Base-by-base conservation (phyloP, 352 stramenopile species). In the Phytophthora capsici region DNA sequence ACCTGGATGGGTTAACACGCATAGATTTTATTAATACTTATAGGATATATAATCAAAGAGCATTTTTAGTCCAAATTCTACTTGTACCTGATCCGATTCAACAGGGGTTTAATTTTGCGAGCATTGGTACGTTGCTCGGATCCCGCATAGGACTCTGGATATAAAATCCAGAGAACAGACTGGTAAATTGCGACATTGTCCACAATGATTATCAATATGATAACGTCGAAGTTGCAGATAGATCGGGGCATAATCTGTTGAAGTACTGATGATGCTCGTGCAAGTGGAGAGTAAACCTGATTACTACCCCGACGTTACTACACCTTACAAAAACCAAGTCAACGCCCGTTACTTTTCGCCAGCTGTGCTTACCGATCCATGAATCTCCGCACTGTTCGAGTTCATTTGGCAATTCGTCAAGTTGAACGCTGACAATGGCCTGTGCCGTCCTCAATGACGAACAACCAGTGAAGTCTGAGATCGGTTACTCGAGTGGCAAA, bases 301-400 rank as follows among this genome's bases (percentile, higher is more conserved):
- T 38, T 36, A 55, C 59, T 58, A 57, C 19, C 26, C 7, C 7
- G 1, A 23, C 38, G 36, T 62, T 62, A 62, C 41, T 41, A 51
- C 37, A 0, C n/a, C 37, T 30, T 65, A 57, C 46, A 59, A 66
- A 58, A 52, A 17, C 28, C 57, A 66, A 66, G 57, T 66, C 17
- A 66, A 47, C 20, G 38, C 7, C 57, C 57, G 57, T 66, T 58
- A 55, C 22, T 32, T n/a, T 34, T 34, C 28, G 32, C 23, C 23
- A 13, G 12, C 19, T 41, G 36, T 19, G 28, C 28, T 34, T 34
- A 3, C 34, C 4, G 23, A 45, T 37, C 17, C 16, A 40, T 51
- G 16, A 65, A 58, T 34, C 38, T 30, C 53, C 32, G 1, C n/a
- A 34, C 28, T 34, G n/a, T 26, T 48, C 14, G 16, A 57, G 37